Conservation (phyloP, 164 flowering plant species). For the Magnolia officinalis region DNA sequence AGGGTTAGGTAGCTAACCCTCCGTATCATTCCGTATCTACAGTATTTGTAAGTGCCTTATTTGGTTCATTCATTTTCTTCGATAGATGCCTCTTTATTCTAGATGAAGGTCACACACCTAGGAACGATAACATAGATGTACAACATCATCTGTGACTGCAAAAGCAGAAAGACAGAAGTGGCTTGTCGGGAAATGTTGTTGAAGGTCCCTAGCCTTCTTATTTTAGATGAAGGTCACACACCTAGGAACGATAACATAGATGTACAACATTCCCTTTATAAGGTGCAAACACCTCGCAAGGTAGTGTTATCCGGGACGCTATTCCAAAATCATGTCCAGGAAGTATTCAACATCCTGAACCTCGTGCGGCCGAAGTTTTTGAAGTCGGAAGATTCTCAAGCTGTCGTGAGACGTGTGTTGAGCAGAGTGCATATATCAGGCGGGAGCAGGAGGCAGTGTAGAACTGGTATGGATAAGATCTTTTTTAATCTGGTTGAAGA, state of each 20-base stretch:
- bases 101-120: too few relatives aligned
- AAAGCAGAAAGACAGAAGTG: slow-evolving; percentile 19
- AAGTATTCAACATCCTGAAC: slow-evolving; percentile 81
- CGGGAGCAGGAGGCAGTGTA: slow-evolving; percentile 34
- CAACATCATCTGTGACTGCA: slow-evolving; percentile 52
- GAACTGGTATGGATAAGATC: slow-evolving; percentile 28
- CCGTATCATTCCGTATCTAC: too few relatives aligned
- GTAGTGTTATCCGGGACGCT: slow-evolving; percentile 94
- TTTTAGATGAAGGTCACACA: slow-evolving; percentile 92
- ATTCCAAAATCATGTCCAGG: slow-evolving; percentile 90
- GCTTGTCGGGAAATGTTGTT: slow-evolving; percentile 64
- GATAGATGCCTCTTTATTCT: too few relatives aligned
- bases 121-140: too few relatives aligned
- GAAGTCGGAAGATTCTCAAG: slow-evolving; percentile 40
- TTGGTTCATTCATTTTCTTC: too few relatives aligned
- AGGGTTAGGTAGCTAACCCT: too few relatives aligned
- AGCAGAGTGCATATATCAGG: slow-evolving; percentile 47
- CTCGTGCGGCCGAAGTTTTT: slow-evolving; percentile 85
- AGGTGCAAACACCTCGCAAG: slow-evolving; percentile 66
- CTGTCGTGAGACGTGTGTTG: slow-evolving; percentile 53
- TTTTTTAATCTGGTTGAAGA: slow-evolving; percentile 77
- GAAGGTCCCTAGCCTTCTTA: slow-evolving; percentile 61
- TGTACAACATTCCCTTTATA: slow-evolving; percentile 56
- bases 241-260: slow-evolving; percentile 78
- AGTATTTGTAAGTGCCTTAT: too few relatives aligned